phyloP scores from a whole-genome alignment of 1,284 basidiomycete species.

The Heliocybe sulcata region DNA sequence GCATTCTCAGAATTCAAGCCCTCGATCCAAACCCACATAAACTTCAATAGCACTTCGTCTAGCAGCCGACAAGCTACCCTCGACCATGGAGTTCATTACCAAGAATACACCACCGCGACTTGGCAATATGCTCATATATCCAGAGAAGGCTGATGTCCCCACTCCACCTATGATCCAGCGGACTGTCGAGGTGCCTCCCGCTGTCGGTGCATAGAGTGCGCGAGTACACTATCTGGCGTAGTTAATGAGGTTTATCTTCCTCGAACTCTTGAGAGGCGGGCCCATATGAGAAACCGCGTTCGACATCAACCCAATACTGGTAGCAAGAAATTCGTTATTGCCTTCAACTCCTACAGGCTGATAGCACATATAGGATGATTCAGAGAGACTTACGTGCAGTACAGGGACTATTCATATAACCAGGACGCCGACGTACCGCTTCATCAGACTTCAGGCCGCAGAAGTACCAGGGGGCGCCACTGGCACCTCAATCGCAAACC shows the following conservation, averaged over 20 bases:
- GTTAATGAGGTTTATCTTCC: neutral
- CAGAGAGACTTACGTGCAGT: too few relatives aligned
- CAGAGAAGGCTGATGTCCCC: slow-evolving; percentile 14
- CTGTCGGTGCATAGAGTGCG: neutral
- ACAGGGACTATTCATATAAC: too few relatives aligned
- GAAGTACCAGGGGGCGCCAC: too few relatives aligned
- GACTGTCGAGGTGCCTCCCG: neutral
- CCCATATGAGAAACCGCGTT: neutral
- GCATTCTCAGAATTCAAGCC: slow-evolving; percentile 14
- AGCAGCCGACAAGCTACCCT: slow-evolving; percentile 87
- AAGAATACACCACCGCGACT: slow-evolving; percentile 69
- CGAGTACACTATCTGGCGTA: neutral
- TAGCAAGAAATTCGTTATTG: too few relatives aligned
- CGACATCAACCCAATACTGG: too few relatives aligned
- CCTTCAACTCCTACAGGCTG: too few relatives aligned
- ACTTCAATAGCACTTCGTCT: slow-evolving; percentile 69
- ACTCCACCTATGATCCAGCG: neutral
- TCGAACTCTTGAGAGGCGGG: neutral
- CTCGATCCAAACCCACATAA: neutral
- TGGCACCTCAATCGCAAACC: slow-evolving; percentile 5
- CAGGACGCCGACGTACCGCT: too few relatives aligned
- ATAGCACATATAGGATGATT: too few relatives aligned
- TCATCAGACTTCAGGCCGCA: too few relatives aligned
- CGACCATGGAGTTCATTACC: slow-evolving; percentile 85
- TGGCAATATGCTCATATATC: slow-evolving; percentile 59